These are phyloP conservation scores for Barnettozyma sucrosica DNA, from an alignment of 805 yeast species.

Conservation along the genomic window DNA sequence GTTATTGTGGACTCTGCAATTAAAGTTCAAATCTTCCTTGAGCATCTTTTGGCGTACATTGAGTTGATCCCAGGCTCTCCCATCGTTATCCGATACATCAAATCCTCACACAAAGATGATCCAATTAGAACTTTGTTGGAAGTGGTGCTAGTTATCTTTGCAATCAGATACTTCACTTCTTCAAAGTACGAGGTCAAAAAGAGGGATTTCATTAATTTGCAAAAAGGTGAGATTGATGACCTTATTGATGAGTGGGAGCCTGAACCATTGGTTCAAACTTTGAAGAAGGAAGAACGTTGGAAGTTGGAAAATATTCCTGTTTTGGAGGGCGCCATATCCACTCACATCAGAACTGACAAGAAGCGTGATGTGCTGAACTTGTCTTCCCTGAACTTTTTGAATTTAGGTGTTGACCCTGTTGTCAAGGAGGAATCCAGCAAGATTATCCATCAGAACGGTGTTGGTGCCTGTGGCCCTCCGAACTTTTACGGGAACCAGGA, in stretches of 20 bases:
- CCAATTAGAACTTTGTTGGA: slow-evolving; percentile 88
- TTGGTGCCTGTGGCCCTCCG: slow-evolving; percentile 98
- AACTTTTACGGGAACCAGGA: slow-evolving; percentile 96
- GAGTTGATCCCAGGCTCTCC: slow-evolving; percentile 48
- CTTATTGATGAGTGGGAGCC: slow-evolving; percentile 91
- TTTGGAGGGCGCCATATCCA: slow-evolving; percentile 45
- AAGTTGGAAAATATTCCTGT: slow-evolving; percentile 59
- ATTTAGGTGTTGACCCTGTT: slow-evolving; percentile 43
- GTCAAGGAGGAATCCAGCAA: slow-evolving; percentile 50
- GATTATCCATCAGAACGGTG: slow-evolving; percentile 69
- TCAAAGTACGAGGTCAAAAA: slow-evolving; percentile 73
- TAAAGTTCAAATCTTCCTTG: slow-evolving; percentile 2
- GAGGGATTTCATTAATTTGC: slow-evolving; percentile 57
- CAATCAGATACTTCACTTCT: slow-evolving; percentile 72
- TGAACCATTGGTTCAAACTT: slow-evolving; percentile 63
- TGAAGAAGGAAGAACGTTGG: slow-evolving; percentile 50
- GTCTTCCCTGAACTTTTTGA: slow-evolving; percentile 66
- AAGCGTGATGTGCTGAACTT: slow-evolving; percentile 50
- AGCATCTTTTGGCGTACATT: slow-evolving; percentile 9
- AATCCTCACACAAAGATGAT: slow-evolving; percentile 85
- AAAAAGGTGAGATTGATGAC: slow-evolving; percentile 66
- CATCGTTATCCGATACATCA: slow-evolving; percentile 62
- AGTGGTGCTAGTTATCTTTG: slow-evolving; percentile 68
- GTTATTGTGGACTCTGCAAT: slow-evolving; percentile 6
- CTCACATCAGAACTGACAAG: slow-evolving; percentile 24